Conservation (phyloP, 441 rosid genomes). For the Arabidopsis hybrid region DNA sequence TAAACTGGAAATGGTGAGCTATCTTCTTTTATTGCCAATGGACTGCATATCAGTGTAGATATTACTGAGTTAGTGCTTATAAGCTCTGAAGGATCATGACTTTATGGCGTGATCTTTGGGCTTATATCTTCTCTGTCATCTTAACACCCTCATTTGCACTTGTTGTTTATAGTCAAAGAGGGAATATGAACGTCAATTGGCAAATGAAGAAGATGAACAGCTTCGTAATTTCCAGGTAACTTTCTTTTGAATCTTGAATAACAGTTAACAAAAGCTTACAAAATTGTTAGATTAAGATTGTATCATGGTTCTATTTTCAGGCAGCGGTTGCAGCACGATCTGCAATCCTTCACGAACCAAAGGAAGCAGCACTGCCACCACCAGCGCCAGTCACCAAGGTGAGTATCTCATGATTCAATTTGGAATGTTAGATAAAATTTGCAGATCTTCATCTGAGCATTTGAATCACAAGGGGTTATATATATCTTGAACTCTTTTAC, state of each 20-base stretch:
- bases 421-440: background rate
- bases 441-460: background rate
- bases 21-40: background rate
- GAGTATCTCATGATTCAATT: slow-evolving; percentile 5
- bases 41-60: background rate
- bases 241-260: slow-evolving; percentile 6
- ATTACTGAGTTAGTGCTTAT: background rate
- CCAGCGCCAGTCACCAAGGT: slow-evolving; percentile 41
- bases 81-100: slow-evolving; percentile 6
- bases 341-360: slow-evolving; percentile 59
- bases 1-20: slow-evolving; percentile 74
- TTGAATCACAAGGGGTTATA: background rate
- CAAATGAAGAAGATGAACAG: slow-evolving; percentile 76
- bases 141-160: slow-evolving; percentile 10
- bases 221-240: slow-evolving; percentile 83
- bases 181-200: slow-evolving; percentile 75
- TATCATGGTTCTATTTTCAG: slow-evolving; percentile 52
- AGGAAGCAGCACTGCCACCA: slow-evolving; percentile 54
- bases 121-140: background rate
- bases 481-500: slow-evolving; percentile 36
- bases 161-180: slow-evolving; percentile 68
- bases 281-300: background rate
- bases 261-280: background rate
- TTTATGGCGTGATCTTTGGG: background rate
- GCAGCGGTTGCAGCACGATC: slow-evolving; percentile 86